Evolutionary conservation across 2,329 filamentous ascomycete species (phyloP).

Genomic region (Cryoendolithus antarcticus): DNA sequence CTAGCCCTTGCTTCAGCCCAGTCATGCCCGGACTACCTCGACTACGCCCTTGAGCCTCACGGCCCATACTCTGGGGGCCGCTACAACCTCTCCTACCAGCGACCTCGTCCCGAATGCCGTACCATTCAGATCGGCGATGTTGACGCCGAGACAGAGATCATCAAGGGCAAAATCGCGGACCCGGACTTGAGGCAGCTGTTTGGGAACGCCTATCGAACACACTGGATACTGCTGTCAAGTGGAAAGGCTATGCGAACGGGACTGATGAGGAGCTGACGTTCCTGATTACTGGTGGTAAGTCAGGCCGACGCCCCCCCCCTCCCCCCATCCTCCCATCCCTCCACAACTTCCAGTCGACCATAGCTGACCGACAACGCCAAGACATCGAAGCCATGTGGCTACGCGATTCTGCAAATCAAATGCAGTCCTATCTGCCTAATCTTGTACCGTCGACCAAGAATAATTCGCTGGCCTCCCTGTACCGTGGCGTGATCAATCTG

Average conservation of each 20-base stretch:
- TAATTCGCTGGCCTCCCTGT: conserved; percentile 53
- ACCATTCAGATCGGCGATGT: conserved; percentile 35
- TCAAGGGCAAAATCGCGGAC: conserved; percentile 27
- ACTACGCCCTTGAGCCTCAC: conserved; percentile 30
- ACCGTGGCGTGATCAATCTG: conserved; percentile 59
- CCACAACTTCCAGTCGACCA: too few relatives aligned
- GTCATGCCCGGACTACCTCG: conserved; percentile 31
- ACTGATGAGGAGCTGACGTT: conserved; percentile 52
- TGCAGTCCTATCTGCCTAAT: conserved; percentile 56
- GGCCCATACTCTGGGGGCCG: conserved; percentile 31
- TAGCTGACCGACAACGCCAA: too few relatives aligned
- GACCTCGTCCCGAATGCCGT: conserved; percentile 31
- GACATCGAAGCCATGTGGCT: conserved; percentile 44
- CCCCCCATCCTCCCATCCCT: too few relatives aligned
- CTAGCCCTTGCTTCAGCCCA: conserved; percentile 3
- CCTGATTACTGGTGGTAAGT: conserved; percentile 37
- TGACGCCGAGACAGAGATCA: conserved; percentile 25
- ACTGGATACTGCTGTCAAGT: conserved; percentile 59
- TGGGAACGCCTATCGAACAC: conserved; percentile 62
- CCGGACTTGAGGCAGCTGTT: conserved; percentile 59
- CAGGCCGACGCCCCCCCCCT: too few relatives aligned
- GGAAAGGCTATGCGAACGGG: conserved; percentile 49
- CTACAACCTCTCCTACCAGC: conserved; percentile 34
- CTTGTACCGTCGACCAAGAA: conserved; percentile 41
- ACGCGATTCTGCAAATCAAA: conserved; percentile 50